Evolutionary conservation across 257 asterid species (phyloP).

Genomic region (Solanum arcanum): DNA sequence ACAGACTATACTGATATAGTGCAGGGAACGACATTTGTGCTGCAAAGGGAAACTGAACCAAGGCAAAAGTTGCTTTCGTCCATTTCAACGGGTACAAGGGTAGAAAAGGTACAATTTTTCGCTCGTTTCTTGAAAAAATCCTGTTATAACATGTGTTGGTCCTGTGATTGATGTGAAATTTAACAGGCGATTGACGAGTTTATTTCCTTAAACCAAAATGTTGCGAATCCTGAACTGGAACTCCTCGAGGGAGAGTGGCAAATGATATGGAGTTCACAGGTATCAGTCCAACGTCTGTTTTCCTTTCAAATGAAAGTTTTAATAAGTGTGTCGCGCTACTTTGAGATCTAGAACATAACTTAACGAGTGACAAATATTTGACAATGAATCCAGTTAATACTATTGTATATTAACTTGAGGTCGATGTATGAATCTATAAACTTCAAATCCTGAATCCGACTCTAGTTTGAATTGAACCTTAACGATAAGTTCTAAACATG

Average conservation of each 20-base stretch:
- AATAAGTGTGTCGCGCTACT: not conserved
- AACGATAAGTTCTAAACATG: not conserved
- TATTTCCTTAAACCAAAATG: slow-evolving; percentile 23
- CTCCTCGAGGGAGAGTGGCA: slow-evolving; percentile 86
- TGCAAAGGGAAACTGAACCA: slow-evolving; percentile 75
- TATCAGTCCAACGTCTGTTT: slow-evolving; percentile 4
- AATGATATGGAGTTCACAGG: slow-evolving; percentile 96
- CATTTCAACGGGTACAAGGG: slow-evolving; percentile 46
- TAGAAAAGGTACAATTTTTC: slow-evolving; percentile 40
- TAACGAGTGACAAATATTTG: not conserved
- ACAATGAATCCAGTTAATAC: not conserved
- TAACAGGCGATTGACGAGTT: slow-evolving; percentile 64
- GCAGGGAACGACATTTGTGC: slow-evolving; percentile 99
- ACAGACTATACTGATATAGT: slow-evolving; percentile 33
- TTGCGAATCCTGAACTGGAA: slow-evolving; percentile 33
- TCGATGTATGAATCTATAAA: not conserved
- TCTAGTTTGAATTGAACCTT: not conserved
- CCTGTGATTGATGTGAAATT: not conserved
- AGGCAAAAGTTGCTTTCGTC: slow-evolving; percentile 64
- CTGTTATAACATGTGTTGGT: not conserved
- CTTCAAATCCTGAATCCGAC: not conserved
- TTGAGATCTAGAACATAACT: not conserved
- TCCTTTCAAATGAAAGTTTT: not conserved
- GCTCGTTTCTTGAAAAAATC: not conserved
- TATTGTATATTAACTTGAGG: not conserved